These are phyloP conservation scores for Fusarium chuoi DNA, from an alignment of 2,329 filamentous ascomycete species.

Conservation along the genomic window DNA sequence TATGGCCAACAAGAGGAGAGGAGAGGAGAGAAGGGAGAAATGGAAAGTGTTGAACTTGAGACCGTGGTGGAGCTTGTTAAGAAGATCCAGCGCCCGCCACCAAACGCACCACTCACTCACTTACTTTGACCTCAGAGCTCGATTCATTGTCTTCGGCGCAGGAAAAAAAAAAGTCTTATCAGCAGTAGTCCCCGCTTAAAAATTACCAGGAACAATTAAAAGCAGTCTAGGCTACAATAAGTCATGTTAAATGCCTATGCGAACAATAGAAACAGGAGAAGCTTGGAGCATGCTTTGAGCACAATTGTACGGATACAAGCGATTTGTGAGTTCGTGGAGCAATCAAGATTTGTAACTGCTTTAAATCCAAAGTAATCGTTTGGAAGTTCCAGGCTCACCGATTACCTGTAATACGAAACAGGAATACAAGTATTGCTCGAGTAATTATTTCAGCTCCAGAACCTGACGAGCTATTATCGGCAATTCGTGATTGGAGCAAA, in stretches of 20 bases:
- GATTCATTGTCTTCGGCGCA: background rate
- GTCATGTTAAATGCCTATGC: background rate
- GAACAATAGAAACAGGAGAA: background rate
- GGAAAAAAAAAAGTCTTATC: slow-evolving; percentile 30
- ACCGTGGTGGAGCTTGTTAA: slow-evolving; percentile 24
- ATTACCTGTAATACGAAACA: background rate
- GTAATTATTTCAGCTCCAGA: background rate
- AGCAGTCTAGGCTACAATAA: slow-evolving; percentile 5
- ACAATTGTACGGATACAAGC: background rate
- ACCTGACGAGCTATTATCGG: slow-evolving; percentile 11
- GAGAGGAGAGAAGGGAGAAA: background rate
- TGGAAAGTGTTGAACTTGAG: slow-evolving; percentile 15
- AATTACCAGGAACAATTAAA: background rate
- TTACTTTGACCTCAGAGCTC: background rate
- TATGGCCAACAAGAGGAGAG: slow-evolving; percentile 16
- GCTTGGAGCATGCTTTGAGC: background rate
- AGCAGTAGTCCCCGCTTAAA: slow-evolving; percentile 23
- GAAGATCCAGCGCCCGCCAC: slow-evolving; percentile 27
- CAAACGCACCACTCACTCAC: slow-evolving; percentile 6
- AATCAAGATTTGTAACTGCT: background rate
- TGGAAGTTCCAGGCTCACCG: background rate
- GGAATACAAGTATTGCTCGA: background rate
- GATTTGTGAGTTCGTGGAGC: background rate
- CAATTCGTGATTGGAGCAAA: slow-evolving; percentile 16
- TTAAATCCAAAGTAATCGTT: background rate